A percentile compares a stretch with the other conserved stretches of the same genome.
These are phyloP conservation scores for Micromonas pusilla DNA, from an alignment of 139 green algal species.

Conservation along the genomic window DNA sequence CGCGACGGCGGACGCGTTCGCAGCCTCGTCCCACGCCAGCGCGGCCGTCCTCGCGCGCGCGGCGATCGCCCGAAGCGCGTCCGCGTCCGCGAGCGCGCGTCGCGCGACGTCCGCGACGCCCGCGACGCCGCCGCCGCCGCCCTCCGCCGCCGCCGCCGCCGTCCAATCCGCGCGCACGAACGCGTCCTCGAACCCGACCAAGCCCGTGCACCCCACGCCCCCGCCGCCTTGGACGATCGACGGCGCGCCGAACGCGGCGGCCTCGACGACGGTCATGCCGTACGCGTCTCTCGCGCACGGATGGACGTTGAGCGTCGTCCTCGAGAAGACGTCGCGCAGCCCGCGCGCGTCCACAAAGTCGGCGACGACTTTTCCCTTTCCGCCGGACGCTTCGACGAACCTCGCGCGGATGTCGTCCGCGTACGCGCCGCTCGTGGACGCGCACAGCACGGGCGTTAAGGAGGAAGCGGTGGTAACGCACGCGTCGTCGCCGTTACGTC, in stretches of 20 bases:
- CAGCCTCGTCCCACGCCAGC: background rate
- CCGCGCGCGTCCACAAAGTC: background rate
- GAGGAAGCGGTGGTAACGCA: background rate
- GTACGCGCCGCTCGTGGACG: background rate
- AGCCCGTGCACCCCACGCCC: background rate
- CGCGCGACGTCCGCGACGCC: background rate
- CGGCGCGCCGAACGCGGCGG: conserved; percentile 56
- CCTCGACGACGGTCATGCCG: conserved; percentile 78
- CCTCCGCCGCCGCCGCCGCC: too few species aligned
- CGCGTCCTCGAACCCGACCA: background rate
- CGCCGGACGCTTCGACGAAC: background rate
- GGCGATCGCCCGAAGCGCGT: background rate
- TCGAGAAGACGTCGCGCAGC: conserved; percentile 39
- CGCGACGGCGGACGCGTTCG: background rate
- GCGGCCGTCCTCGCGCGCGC: background rate
- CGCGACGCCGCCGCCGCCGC: background rate
- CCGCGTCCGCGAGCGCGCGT: background rate
- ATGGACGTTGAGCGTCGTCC: conserved; percentile 70
- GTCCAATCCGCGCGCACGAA: background rate
- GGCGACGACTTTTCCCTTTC: background rate
- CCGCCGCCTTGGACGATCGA: background rate
- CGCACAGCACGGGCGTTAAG: background rate
- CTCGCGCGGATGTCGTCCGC: background rate
- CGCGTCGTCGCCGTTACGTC: background rate
- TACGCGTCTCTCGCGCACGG: conserved; percentile 47